These are phyloP conservation scores for Ormosia semicastrata DNA, from an alignment of 306 rosid species.

Conservation along the genomic window DNA sequence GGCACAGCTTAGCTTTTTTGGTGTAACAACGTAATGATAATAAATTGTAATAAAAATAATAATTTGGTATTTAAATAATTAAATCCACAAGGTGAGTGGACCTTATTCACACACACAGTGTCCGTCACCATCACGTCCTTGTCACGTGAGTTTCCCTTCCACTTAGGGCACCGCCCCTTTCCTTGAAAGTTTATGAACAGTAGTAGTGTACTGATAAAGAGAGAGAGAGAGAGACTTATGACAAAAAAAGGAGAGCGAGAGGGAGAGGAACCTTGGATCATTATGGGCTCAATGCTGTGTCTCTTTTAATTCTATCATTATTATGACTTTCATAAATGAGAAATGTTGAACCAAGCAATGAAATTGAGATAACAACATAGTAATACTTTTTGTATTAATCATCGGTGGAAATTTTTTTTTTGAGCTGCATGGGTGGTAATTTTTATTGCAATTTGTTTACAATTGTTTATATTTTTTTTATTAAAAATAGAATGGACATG, in stretches of 20 bases:
- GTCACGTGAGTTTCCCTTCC: slow-evolving; percentile 54
- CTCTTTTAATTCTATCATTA: background rate
- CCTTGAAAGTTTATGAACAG: background rate
- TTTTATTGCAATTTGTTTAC: too few species aligned
- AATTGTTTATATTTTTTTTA: too few species aligned
- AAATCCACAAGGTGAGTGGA: background rate
- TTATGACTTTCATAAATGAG: background rate
- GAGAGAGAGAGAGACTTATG: too few species aligned
- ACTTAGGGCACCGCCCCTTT: slow-evolving; percentile 50
- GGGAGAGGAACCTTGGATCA: background rate
- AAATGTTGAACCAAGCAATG: background rate
- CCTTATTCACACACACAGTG: background rate
- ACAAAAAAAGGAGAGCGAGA: too few species aligned
- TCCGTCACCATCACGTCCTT: slow-evolving; percentile 38
- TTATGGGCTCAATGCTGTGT: background rate
- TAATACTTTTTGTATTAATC: background rate
- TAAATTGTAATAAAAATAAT: background rate
- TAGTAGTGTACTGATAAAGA: background rate
- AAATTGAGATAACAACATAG: background rate
- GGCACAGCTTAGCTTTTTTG: background rate
- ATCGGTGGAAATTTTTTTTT: too few species aligned
- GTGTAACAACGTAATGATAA: background rate
- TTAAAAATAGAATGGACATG: too few species aligned
- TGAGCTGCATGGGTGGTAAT: too few species aligned
- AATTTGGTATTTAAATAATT: background rate